Conservation (phyloP, 1,139 yeast species). For the Chernovozyma sophiae-reginae region DNA sequence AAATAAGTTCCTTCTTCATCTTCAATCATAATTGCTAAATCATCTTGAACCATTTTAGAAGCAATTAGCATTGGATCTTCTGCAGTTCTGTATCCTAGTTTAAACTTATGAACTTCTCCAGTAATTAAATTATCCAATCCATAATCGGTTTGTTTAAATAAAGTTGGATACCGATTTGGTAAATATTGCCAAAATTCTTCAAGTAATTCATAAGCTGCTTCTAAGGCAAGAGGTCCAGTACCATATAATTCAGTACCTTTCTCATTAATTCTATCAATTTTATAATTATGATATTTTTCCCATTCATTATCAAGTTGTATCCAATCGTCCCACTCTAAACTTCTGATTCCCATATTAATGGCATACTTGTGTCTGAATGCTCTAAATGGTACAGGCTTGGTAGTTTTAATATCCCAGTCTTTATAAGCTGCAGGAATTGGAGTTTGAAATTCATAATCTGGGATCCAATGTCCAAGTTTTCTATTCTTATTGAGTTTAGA, state of each 20-base stretch:
- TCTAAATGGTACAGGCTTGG: constrained; percentile 57
- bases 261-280: constrained; percentile 43
- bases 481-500: constrained; percentile 31
- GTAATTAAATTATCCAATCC: constrained; percentile 54
- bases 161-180: constrained; percentile 54
- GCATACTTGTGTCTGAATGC: constrained; percentile 57
- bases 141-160: constrained; percentile 40
- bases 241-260: constrained; percentile 47
- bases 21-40: constrained; percentile 63
- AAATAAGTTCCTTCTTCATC: constrained; percentile 51
- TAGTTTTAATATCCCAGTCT: constrained; percentile 47
- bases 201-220: constrained; percentile 55
- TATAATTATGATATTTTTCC: constrained; percentile 50
- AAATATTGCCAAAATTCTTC: constrained; percentile 50
- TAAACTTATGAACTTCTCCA: constrained; percentile 34
- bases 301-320: constrained; percentile 65
- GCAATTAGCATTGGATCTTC: constrained; percentile 59
- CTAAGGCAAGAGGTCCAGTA: constrained; percentile 48
- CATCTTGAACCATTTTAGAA: constrained; percentile 61
- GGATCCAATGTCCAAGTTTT: constrained; percentile 45
- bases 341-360: constrained; percentile 62
- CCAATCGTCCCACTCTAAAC: constrained; percentile 58
- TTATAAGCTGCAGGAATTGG: constrained; percentile 47
- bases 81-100: constrained; percentile 7
- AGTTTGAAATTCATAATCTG: constrained; percentile 42